Conservation (phyloP, 2,329 filamentous ascomycete species). For the Coniochaeta sp. region DNA sequence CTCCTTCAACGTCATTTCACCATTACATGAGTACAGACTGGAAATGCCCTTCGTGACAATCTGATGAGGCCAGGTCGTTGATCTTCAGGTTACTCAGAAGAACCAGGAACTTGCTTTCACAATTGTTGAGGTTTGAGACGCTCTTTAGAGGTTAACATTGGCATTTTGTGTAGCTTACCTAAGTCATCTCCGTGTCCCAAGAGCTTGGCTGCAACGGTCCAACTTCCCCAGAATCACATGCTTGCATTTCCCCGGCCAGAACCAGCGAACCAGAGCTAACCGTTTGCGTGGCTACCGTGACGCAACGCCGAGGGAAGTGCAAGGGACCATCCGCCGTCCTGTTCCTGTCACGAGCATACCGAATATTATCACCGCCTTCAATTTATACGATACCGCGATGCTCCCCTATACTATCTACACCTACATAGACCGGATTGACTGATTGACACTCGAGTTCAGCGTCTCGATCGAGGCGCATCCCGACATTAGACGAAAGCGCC, state of each 20-base stretch:
- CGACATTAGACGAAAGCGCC: no score
- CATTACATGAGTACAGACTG: no score
- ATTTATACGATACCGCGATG: background rate
- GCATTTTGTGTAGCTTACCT: no score
- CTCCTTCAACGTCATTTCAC: no score
- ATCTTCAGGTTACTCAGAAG: no score
- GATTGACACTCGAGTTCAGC: background rate
- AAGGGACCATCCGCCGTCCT: background rate
- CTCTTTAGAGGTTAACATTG: no score
- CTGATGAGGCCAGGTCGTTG: no score
- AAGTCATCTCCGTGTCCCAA: background rate
- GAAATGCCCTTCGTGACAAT: no score
- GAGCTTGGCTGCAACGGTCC: background rate
- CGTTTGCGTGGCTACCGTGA: slow-evolving; percentile 7
- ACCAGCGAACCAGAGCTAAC: background rate
- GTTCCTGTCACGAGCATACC: slow-evolving; percentile 2
- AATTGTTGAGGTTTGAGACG: no score
- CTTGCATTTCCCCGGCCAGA: slow-evolving; percentile 2
- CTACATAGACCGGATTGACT: background rate
- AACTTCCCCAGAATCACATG: slow-evolving; percentile 13
- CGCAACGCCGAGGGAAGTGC: slow-evolving; percentile 13
- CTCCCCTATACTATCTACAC: background rate
- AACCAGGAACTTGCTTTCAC: no score
- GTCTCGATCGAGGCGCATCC: background rate
- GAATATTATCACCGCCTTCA: background rate